Conservation (phyloP, 2,329 filamentous ascomycete species). For the Aureobasidium melanogenum region DNA sequence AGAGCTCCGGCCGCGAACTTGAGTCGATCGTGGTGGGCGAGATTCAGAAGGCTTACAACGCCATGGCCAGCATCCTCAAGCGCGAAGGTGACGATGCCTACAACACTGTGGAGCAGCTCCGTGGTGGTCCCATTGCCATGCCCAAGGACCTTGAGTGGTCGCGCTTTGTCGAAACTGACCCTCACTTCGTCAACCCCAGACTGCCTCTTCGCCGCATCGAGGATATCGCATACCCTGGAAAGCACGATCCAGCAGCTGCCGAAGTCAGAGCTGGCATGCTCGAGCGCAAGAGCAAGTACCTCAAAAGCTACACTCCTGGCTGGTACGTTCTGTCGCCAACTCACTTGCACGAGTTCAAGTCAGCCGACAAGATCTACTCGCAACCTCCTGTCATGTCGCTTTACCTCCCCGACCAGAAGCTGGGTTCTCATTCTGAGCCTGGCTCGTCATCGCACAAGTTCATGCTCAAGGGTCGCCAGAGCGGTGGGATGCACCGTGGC, state of each 20-base stretch:
- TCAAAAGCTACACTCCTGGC: conserved; percentile 93
- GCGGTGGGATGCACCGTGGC: conserved; percentile 79
- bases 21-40: conserved; percentile 95
- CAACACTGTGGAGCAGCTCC: conserved; percentile 68
- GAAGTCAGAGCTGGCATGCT: conserved; percentile 86
- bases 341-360: conserved; percentile 97
- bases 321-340: conserved; percentile 97
- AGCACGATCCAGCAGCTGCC: conserved; percentile 69
- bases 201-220: conserved; percentile 69
- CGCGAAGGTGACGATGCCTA: conserved; percentile 80
- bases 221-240: conserved; percentile 85
- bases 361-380: conserved; percentile 74
- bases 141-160: conserved; percentile 90
- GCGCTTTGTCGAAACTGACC: conserved; percentile 67
- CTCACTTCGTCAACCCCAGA: conserved; percentile 79
- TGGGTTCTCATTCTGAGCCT: conserved; percentile 79
- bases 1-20: conserved; percentile 86
- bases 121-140: conserved; percentile 80
- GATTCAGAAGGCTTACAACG: conserved; percentile 96
- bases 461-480: conserved; percentile 91
- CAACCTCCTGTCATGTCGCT: conserved; percentile 94
- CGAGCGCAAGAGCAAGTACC: conserved; percentile 96
- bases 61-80: conserved; percentile 83
- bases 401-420: conserved; percentile 87
- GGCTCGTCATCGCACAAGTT: conserved; percentile 92